phyloP scores from a whole-genome alignment of 495 filamentous ascomycete genomes.

The Hapsidospora chrysogenum region DNA sequence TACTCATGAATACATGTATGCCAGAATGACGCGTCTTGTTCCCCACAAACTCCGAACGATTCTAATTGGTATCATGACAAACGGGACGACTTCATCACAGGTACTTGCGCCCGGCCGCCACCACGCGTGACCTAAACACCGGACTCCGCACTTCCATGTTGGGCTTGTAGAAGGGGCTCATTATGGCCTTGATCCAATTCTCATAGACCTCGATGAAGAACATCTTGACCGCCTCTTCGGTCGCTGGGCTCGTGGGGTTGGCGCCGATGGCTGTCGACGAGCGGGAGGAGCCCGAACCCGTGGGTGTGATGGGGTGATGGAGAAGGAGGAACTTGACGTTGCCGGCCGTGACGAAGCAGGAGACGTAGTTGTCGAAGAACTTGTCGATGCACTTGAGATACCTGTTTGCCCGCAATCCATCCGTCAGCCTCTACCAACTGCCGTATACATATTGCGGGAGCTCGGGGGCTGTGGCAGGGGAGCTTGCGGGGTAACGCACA shows the following conservation, averaged over 20 bases:
- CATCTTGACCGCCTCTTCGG: constrained; percentile 82
- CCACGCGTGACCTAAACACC: constrained; percentile 66
- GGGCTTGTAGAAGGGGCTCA: constrained; percentile 84
- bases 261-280: constrained; percentile 52
- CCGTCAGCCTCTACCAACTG: too few species aligned
- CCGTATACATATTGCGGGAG: background rate
- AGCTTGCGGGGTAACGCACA: constrained; percentile 32
- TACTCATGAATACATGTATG: too few species aligned
- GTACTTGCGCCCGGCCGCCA: constrained; percentile 84
- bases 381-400: constrained; percentile 92
- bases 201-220: constrained; percentile 94
- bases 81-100: too few species aligned
- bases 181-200: constrained; percentile 85
- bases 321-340: constrained; percentile 81
- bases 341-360: constrained; percentile 73
- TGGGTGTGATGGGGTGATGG: constrained; percentile 47
- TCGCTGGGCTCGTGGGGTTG: constrained; percentile 71
- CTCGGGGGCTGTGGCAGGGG: background rate
- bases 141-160: constrained; percentile 73
- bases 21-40: too few species aligned
- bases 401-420: constrained; percentile 35
- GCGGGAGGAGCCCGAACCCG: constrained; percentile 20
- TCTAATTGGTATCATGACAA: too few species aligned
- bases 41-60: too few species aligned
- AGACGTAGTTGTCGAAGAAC: constrained; percentile 81